These are phyloP conservation scores for Neonectria sp. DNA, from an alignment of 2,329 filamentous ascomycete genomes.

Conservation along the genomic window DNA sequence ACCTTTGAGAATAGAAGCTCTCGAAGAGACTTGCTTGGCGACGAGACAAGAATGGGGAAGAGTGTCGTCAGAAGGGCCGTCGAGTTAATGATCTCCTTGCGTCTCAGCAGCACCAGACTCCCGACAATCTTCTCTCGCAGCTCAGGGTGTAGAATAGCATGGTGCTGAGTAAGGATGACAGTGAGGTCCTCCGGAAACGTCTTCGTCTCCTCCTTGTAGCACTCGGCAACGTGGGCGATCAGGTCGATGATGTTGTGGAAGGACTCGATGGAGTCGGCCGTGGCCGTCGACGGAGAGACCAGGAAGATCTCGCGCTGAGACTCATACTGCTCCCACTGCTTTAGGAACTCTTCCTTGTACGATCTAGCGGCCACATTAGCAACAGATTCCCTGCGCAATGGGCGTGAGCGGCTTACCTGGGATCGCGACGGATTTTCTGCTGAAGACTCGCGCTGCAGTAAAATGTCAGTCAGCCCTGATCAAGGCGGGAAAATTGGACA, in stretches of 20 bases:
- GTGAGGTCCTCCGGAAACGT: conserved; percentile 87
- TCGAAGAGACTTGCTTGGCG: conserved; percentile 90
- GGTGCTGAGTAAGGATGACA: conserved; percentile 84
- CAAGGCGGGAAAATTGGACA: neutral
- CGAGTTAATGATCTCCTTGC: conserved; percentile 94
- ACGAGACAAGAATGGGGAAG: conserved; percentile 95
- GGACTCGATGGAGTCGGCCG: conserved; percentile 83
- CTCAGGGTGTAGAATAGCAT: conserved; percentile 85
- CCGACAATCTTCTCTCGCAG: conserved; percentile 95
- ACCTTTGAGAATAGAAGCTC: conserved; percentile 90
- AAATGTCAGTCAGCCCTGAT: conserved; percentile 44
- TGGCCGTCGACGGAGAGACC: conserved; percentile 83
- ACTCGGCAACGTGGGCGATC: conserved; percentile 93
- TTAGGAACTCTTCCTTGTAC: conserved; percentile 90
- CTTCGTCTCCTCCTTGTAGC: conserved; percentile 86
- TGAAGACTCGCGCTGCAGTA: conserved; percentile 81
- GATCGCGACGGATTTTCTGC: conserved; percentile 92
- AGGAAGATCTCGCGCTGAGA: conserved; percentile 93
- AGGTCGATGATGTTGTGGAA: conserved; percentile 95
- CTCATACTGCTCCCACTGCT: conserved; percentile 93
- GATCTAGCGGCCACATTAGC: conserved; percentile 67
- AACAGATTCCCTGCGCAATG: conserved; percentile 18
- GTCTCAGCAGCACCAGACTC: conserved; percentile 86
- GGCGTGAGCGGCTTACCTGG: conserved; percentile 68
- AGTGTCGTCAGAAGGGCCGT: conserved; percentile 86